These are phyloP conservation scores for Mycena floridula DNA, from an alignment of 768 basidiomycete genomes.

Conservation along the genomic window DNA sequence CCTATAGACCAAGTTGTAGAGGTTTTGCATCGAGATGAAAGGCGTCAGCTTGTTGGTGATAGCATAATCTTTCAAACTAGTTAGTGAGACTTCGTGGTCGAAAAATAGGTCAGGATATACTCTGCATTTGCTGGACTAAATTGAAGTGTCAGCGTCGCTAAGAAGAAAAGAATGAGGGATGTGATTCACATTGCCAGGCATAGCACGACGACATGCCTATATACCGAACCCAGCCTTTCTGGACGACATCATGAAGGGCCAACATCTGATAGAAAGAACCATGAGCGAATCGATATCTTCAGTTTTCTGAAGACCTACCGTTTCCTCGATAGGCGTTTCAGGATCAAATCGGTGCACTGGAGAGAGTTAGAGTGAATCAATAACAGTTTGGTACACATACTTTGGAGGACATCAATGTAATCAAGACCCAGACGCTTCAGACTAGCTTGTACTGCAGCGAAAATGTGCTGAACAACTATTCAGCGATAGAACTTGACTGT, in stretches of 20 bases:
- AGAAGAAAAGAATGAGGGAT: not conserved
- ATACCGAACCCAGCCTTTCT: slow-evolving; percentile 26
- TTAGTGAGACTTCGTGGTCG: not conserved
- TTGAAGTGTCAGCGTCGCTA: not conserved
- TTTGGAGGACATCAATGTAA: slow-evolving; percentile 48
- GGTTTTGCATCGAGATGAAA: no score
- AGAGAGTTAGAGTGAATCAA: slow-evolving; percentile 5
- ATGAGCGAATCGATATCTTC: slow-evolving; percentile 23
- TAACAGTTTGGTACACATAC: not conserved
- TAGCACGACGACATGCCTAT: no score
- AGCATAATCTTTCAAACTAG: slow-evolving; percentile 44
- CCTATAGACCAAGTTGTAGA: slow-evolving; percentile 61
- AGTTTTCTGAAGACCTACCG: slow-evolving; percentile 29
- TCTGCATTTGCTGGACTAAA: slow-evolving; percentile 51
- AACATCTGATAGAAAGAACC: slow-evolving; percentile 41
- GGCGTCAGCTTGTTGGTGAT: slow-evolving; percentile 58
- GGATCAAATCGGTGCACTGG: slow-evolving; percentile 26
- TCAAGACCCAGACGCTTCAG: slow-evolving; percentile 46
- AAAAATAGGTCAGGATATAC: slow-evolving; percentile 24
- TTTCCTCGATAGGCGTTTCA: slow-evolving; percentile 22
- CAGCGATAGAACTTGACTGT: no score
- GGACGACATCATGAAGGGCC: slow-evolving; percentile 45
- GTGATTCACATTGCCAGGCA: no score
- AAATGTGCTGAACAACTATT: no score
- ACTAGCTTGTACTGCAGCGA: slow-evolving; percentile 35